Evolutionary conservation across 2,329 filamentous ascomycete genomes (phyloP).

Genomic region (Neofusicoccum laricinum): DNA sequence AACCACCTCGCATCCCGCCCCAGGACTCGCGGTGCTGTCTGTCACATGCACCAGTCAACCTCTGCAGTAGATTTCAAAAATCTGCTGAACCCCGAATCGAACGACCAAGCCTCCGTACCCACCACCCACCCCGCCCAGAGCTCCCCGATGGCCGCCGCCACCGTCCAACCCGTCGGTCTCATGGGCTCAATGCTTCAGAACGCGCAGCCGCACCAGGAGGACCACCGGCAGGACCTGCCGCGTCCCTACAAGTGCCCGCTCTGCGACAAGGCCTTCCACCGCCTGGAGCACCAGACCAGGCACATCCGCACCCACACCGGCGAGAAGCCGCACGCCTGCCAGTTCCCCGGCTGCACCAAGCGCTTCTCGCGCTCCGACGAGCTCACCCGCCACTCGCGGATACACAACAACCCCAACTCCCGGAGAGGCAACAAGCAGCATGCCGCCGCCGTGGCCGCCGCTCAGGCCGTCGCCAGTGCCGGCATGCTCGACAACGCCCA

Average conservation of each 20-base stretch:
- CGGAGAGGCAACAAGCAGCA: slow-evolving; percentile 84
- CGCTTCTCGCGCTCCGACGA: slow-evolving; percentile 96
- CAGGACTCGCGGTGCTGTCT: background rate
- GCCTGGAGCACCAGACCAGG: slow-evolving; percentile 85
- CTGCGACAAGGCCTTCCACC: slow-evolving; percentile 98
- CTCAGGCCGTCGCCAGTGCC: slow-evolving; percentile 48
- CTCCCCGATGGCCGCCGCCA: slow-evolving; percentile 40
- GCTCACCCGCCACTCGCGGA: slow-evolving; percentile 92
- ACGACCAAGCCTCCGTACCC: background rate
- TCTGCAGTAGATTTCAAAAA: slow-evolving; percentile 35
- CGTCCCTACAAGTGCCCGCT: slow-evolving; percentile 97
- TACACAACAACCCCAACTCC: slow-evolving; percentile 99
- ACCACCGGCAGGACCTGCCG: slow-evolving; percentile 78
- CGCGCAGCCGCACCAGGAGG: slow-evolving; percentile 40
- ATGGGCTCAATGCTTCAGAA: slow-evolving; percentile 61
- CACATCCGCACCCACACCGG: slow-evolving; percentile 97
- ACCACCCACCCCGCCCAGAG: slow-evolving; percentile 8
- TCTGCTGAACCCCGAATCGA: slow-evolving; percentile 37
- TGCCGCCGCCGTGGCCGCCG: slow-evolving; percentile 57
- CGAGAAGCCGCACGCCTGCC: slow-evolving; percentile 96
- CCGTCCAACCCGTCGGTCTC: slow-evolving; percentile 48
- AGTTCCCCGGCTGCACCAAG: slow-evolving; percentile 93
- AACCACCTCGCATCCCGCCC: background rate
- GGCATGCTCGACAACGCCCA: slow-evolving; percentile 51
- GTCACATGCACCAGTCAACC: slow-evolving; percentile 40